Conservation (phyloP, 2,329 filamentous ascomycete species). For the Alternaria arbusti region DNA sequence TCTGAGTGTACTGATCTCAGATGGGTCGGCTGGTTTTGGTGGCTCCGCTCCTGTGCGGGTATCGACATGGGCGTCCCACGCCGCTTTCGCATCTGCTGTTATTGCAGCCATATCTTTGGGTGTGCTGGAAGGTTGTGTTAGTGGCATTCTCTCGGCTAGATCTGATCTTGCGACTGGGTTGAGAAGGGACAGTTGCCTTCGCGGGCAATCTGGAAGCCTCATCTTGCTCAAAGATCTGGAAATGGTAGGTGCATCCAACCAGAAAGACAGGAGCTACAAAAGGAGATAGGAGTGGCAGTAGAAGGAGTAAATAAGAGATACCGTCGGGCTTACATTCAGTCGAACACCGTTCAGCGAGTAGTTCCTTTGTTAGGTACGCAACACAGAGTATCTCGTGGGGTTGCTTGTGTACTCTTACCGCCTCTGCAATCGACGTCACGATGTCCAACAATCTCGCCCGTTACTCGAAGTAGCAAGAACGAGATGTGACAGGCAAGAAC, state of each 20-base stretch:
- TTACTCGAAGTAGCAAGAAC: not conserved
- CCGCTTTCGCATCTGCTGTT: constrained; percentile 30
- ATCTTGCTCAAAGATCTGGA: not conserved
- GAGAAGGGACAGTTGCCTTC: not conserved
- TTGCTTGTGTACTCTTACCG: not conserved
- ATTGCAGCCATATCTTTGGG: constrained; percentile 11
- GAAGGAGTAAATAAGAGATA: not conserved
- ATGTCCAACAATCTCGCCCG: not conserved
- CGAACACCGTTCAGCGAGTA: not conserved
- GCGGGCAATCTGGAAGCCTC: not conserved
- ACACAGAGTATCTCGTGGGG: not conserved
- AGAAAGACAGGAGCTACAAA: not conserved
- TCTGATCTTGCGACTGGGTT: not conserved
- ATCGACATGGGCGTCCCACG: constrained; percentile 40
- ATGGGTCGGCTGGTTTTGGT: constrained; percentile 38
- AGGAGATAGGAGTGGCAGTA: not conserved
- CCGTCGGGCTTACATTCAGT: not conserved
- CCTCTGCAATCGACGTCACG: not conserved
- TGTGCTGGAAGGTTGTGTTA: constrained; percentile 2
- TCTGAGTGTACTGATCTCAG: constrained; percentile 42
- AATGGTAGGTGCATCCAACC: not conserved
- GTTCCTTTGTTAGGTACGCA: not conserved
- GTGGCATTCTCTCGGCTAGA: not conserved
- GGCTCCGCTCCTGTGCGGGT: constrained; percentile 37
- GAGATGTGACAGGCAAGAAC: not conserved